Evolutionary conservation across 257 asterid species (phyloP), one percentile per base, ranked within the genome.

Genomic region (Solanum dulcamara): DNA sequence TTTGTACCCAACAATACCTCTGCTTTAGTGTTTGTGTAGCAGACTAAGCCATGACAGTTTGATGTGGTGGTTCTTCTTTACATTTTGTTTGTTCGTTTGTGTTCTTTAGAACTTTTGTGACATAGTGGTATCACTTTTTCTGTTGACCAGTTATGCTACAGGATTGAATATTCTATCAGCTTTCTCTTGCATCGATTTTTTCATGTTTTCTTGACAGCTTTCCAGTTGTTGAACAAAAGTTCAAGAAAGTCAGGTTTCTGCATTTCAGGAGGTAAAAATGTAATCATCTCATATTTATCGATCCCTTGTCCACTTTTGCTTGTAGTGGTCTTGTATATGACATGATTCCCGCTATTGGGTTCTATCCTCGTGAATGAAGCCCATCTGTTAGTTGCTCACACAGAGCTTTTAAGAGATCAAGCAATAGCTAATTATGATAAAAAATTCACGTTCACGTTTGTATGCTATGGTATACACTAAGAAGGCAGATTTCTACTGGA

Each of bases 1-100:
- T 59, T 59, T 87, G 88, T 87, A 82, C 85, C 84, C 62, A 20
- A 66, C 18, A 57, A 87, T 80, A 75, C 85, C 87, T 55, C 0
- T 79, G 44, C 64, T 48, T 79, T 79, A 48, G 83, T 30, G 64
- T 48, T 10, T 79, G 10, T 79, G 40, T 79, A 30, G 83, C 83
- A 48, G 64, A 48, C 83, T 48, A 79, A 46, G 42, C 24, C 83
- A 46, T 79, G 83, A 79, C 64, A 77, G 42, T 71, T 71, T 71
- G 53, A 22, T 71, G 20, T 71, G 81, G 35, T 72, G 55, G 55
- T 48, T 46, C 42, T 72, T 42, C 53, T 79, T 79, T 79, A 46
- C 32, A 28, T 67, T 44, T 28, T 26, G 35, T 35, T 32, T n/a
- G 10, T 68, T 77, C 26, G 14, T 44, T 44, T 48, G 83, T 26